These are phyloP conservation scores for Gonapodya sp. DNA, from an alignment of 192 early-diverging fungal genomes.

Conservation along the genomic window DNA sequence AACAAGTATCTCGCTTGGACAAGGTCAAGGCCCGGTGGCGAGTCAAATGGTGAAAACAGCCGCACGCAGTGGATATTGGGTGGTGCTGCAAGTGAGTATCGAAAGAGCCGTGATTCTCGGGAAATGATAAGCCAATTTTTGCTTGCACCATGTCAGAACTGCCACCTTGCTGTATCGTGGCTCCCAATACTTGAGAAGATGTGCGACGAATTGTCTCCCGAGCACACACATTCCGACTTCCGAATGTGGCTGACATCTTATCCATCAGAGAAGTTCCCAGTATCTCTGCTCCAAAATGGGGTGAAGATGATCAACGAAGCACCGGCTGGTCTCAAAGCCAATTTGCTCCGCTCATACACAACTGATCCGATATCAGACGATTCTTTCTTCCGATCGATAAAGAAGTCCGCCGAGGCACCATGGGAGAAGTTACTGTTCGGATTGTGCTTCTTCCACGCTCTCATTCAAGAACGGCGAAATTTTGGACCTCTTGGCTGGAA, in stretches of 20 bases:
- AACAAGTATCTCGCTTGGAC: conserved; percentile 47
- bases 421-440: conserved; percentile 53
- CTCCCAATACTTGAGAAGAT: conserved; percentile 50
- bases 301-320: conserved; percentile 59
- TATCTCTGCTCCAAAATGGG: conserved; percentile 47
- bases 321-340: conserved; percentile 41
- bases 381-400: conserved; percentile 46
- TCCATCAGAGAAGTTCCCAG: conserved; percentile 49
- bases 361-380: conserved; percentile 48
- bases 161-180: conserved; percentile 54
- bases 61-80: conserved; percentile 39
- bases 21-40: conserved; percentile 55
- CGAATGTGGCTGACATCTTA: conserved; percentile 47
- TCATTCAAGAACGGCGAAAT: conserved; percentile 50
- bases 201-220: conserved; percentile 44
- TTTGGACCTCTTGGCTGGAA: conserved; percentile 46
- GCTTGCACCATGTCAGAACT: conserved; percentile 30
- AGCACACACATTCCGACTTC: conserved; percentile 44
- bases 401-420: conserved; percentile 33
- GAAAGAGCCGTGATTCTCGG: background rate
- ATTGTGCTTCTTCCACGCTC: conserved; percentile 50
- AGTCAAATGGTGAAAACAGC: conserved; percentile 38
- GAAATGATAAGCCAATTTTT: background rate
- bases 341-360: conserved; percentile 37
- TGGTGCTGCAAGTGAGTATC: background rate